A percentile compares a stretch with the other conserved stretches of the same genome.
Conservation (phyloP, 2,329 filamentous ascomycete species). For the Fusarium heterosporum region DNA sequence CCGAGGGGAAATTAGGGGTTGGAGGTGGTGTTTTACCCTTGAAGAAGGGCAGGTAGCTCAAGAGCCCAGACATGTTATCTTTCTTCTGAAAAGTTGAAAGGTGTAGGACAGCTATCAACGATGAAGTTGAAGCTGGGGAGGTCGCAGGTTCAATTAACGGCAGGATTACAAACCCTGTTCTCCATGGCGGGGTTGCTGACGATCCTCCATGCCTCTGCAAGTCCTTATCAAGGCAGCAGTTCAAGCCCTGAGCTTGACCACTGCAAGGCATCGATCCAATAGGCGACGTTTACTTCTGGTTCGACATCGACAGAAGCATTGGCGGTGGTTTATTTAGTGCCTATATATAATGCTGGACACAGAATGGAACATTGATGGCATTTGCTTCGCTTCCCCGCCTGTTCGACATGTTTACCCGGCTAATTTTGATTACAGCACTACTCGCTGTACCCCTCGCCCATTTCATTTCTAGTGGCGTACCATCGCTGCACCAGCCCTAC, state of each 20-base stretch:
- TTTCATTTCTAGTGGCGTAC: background rate
- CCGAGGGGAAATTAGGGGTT: slow-evolving; percentile 1
- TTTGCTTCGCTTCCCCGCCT: background rate
- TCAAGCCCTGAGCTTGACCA: background rate
- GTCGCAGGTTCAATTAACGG: background rate
- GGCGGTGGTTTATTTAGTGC: background rate
- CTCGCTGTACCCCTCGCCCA: background rate
- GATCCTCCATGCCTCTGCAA: too few species aligned
- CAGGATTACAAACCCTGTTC: background rate
- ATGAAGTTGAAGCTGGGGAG: background rate
- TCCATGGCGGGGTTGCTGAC: background rate
- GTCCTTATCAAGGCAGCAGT: background rate
- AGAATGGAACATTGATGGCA: background rate
- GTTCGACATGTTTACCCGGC: background rate
- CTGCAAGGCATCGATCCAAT: too few species aligned
- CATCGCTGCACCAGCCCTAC: background rate
- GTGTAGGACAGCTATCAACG: background rate
- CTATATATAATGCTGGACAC: background rate
- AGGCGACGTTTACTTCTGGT: background rate
- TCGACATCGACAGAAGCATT: background rate
- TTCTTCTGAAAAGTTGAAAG: background rate
- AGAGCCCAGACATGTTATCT: background rate
- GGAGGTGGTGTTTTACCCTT: background rate
- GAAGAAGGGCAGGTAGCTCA: slow-evolving; percentile 15
- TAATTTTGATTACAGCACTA: background rate